Percentiles rank a stretch among this genome's conserved stretches.
Evolutionary conservation across 2,329 filamentous ascomycete species (phyloP).

Genomic region (Arthrobotrys entomopaga): DNA sequence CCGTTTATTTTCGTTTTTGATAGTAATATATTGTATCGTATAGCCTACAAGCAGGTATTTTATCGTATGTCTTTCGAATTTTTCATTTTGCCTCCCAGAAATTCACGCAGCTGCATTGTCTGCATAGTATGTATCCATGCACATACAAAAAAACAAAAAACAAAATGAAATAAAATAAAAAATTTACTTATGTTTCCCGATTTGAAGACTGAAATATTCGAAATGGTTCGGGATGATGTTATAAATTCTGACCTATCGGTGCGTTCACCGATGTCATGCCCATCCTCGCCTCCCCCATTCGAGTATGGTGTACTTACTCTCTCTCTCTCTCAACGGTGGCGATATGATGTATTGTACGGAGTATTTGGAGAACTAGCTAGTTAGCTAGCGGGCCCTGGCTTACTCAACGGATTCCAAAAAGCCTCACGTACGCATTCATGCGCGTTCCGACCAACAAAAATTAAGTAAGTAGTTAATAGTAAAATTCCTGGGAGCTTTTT

Average conservation of each 20-base stretch:
- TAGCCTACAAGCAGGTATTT: too few relatives aligned
- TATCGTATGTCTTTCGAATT: background rate
- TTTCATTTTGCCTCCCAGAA: background rate
- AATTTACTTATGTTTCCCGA: too few relatives aligned
- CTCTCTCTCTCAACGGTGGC: background rate
- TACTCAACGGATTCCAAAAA: slow-evolving; percentile 30
- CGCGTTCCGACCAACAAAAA: too few relatives aligned
- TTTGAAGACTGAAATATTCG: slow-evolving; percentile 12
- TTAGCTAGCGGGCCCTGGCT: slow-evolving; percentile 1
- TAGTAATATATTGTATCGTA: too few relatives aligned
- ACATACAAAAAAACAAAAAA: too few relatives aligned
- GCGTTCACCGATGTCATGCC: slow-evolving; percentile 25
- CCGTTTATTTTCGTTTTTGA: slow-evolving; percentile 1
- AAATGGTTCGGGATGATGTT: too few relatives aligned
- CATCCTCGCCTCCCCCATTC: background rate
- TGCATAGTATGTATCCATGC: background rate
- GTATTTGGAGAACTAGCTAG: background rate
- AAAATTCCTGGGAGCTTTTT: too few relatives aligned
- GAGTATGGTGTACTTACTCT: too few relatives aligned
- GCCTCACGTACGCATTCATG: background rate
- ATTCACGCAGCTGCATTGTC: slow-evolving; percentile 2
- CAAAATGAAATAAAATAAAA: too few relatives aligned
- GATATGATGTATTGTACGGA: slow-evolving; percentile 1
- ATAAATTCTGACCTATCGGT: slow-evolving; percentile 13
- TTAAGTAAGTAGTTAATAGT: too few relatives aligned